Evolutionary conservation across 108 stramenopile genomes (phyloP).

Genomic region (Nitzschia putrida): DNA sequence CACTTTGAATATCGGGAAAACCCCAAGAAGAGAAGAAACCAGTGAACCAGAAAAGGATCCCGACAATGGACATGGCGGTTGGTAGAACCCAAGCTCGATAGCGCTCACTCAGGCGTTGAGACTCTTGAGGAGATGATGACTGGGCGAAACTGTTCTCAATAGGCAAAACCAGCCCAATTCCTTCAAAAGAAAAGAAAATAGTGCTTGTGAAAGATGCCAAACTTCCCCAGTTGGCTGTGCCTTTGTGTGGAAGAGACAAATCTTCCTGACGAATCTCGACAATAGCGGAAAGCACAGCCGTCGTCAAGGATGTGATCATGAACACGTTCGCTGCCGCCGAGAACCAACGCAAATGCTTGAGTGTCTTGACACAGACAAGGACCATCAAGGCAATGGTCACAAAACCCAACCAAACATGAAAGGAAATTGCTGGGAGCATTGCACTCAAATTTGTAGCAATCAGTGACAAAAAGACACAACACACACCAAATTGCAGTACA

Average conservation of each 20-base stretch:
- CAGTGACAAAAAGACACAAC: constrained; percentile 47
- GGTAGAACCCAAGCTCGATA: constrained; percentile 13
- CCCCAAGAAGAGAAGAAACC: constrained; percentile 35
- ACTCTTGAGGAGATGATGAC: constrained; percentile 4
- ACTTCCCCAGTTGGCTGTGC: constrained; percentile 8
- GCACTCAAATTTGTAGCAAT: constrained; percentile 42
- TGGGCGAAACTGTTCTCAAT: constrained; percentile 36
- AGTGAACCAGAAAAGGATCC: constrained; percentile 31
- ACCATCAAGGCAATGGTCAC: constrained; percentile 19
- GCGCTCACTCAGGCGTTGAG: not conserved
- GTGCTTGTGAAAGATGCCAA: constrained; percentile 30
- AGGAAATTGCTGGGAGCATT: not conserved
- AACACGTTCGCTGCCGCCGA: constrained; percentile 32
- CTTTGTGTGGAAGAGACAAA: constrained; percentile 2
- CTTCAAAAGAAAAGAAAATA: constrained; percentile 54
- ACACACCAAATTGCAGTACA: constrained; percentile 42
- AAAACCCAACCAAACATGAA: not conserved
- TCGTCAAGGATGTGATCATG: constrained; percentile 38
- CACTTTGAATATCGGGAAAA: constrained; percentile 36
- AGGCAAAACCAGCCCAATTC: constrained; percentile 49
- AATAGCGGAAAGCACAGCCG: constrained; percentile 24
- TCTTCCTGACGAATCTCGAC: not conserved
- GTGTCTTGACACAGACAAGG: constrained; percentile 20
- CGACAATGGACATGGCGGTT: constrained; percentile 30
- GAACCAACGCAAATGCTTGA: constrained; percentile 38